Conservation (phyloP, 2,329 filamentous ascomycete species). For the Neonectria coccinea region DNA sequence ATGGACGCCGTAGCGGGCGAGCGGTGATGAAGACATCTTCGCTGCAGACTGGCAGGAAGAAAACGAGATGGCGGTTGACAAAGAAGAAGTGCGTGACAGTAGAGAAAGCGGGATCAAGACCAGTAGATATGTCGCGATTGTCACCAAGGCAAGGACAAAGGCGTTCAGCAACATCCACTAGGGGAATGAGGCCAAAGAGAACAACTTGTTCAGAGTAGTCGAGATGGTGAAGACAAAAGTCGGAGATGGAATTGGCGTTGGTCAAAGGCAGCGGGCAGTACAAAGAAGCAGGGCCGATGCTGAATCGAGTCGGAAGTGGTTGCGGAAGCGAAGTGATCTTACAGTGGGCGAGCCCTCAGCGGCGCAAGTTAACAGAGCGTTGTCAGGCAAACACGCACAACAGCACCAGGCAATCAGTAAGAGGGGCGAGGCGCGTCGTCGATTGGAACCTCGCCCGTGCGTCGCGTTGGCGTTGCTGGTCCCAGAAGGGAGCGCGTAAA, state of each 20-base stretch:
- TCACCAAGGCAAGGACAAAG: neutral
- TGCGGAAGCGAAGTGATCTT: conserved; percentile 17
- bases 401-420: neutral
- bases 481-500: neutral
- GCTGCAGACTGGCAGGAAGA: conserved; percentile 3
- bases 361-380: neutral
- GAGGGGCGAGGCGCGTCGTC: conserved; percentile 20
- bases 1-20: conserved; percentile 10
- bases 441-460: conserved; percentile 6
- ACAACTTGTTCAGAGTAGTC: neutral
- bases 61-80: neutral
- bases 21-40: conserved; percentile 18
- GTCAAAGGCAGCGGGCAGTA: neutral
- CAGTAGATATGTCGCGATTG: neutral
- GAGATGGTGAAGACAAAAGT: conserved; percentile 1
- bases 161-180: neutral
- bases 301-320: conserved; percentile 5
- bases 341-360: conserved; percentile 3
- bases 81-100: conserved; percentile 11
- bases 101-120: neutral
- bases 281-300: conserved; percentile 1
- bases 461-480: conserved; percentile 5
- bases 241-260: neutral
- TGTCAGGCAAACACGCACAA: neutral
- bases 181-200: neutral